Percentiles rank a stretch among this genome's conserved stretches.
These are phyloP conservation scores for Arthrinium phaeospermum DNA, from an alignment of 2,329 filamentous ascomycete species.

Conservation along the genomic window DNA sequence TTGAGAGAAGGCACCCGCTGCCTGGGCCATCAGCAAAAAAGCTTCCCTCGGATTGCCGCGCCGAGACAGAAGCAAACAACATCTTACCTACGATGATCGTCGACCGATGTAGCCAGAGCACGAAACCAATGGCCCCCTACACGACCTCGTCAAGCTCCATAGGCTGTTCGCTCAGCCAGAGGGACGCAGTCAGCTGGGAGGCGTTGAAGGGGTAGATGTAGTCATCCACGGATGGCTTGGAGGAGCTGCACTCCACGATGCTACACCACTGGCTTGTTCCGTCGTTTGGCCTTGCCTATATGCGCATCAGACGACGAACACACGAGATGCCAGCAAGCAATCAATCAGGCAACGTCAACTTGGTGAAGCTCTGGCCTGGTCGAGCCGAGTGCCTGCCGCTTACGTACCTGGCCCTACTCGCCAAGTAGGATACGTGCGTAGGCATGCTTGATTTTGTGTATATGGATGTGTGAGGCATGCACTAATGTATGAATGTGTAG, in stretches of 20 bases:
- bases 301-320: background rate
- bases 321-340: conserved; percentile 1
- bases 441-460: background rate
- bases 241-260: background rate
- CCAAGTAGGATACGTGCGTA: background rate
- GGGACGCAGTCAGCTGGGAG: background rate
- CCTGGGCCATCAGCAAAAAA: background rate
- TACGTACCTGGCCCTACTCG: conserved; percentile 12
- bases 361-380: background rate
- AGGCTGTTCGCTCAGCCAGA: background rate
- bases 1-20: background rate
- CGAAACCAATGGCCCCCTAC: background rate
- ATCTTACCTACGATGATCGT: background rate
- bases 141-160: background rate
- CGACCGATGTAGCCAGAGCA: background rate
- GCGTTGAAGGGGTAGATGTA: background rate
- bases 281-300: background rate
- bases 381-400: background rate
- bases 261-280: background rate
- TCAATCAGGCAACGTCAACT: background rate
- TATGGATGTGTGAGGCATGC: background rate
- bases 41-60: background rate
- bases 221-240: background rate
- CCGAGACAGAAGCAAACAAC: background rate
- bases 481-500: background rate